Evolutionary conservation across 768 basidiomycete species (phyloP).

Genomic region (Naganishia vaughanmartiniae): DNA sequence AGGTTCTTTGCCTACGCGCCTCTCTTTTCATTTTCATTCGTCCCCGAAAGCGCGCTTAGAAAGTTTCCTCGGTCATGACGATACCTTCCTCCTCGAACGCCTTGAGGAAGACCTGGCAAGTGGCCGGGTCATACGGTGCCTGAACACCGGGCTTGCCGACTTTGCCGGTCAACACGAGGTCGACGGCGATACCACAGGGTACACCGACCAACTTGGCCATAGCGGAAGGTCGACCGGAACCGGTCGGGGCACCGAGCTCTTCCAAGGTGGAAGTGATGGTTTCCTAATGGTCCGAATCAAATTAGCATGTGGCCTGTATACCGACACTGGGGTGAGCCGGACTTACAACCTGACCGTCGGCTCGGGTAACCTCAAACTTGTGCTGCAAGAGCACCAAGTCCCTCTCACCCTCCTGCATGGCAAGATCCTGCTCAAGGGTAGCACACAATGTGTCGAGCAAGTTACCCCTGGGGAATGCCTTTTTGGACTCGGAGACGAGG

Average conservation of each 20-base stretch:
- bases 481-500: conserved; percentile 68
- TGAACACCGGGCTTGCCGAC: conserved; percentile 74
- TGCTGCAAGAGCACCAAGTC: conserved; percentile 98
- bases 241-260: conserved; percentile 69
- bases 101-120: conserved; percentile 43
- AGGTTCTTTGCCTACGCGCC: background rate
- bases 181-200: conserved; percentile 89
- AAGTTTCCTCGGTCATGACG: conserved; percentile 48
- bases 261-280: conserved; percentile 88
- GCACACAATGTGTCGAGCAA: conserved; percentile 92
- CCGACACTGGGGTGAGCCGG: conserved; percentile 45
- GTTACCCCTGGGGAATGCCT: conserved; percentile 62
- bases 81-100: conserved; percentile 46
- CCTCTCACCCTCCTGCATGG: conserved; percentile 82
- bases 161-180: conserved; percentile 84
- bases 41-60: conserved; percentile 31
- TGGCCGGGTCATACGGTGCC: conserved; percentile 74
- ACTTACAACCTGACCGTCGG: conserved; percentile 66
- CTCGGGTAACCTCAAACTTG: conserved; percentile 89
- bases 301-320: background rate
- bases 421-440: conserved; percentile 84
- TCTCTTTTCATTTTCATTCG: background rate
- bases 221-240: conserved; percentile 63
- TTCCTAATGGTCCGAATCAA: conserved; percentile 56
- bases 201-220: conserved; percentile 85